Evolutionary conservation across 345 rosid genomes (phyloP).

Genomic region (Aethionema arabicum): DNA sequence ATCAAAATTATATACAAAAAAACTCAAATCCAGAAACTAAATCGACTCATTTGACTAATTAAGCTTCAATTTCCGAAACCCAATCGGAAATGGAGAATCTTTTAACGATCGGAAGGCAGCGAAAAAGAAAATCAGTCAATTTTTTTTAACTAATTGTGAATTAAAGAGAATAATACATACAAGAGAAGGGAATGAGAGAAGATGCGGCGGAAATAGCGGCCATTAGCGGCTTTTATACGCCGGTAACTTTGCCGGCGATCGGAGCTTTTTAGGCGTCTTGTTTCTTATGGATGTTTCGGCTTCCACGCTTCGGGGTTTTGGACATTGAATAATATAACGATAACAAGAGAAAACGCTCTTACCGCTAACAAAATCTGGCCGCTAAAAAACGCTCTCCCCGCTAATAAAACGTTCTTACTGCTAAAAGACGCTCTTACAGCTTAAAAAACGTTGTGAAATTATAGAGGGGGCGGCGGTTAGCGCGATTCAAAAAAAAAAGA

Average conservation of each 20-base stretch:
- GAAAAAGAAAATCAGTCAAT: conserved; percentile 2
- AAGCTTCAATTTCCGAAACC: background rate
- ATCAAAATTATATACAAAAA: too few species aligned
- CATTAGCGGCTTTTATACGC: background rate
- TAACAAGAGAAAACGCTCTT: background rate
- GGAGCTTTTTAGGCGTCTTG: conserved; percentile 10
- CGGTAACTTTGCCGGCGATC: conserved; percentile 26
- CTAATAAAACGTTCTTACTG: too few species aligned
- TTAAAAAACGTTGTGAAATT: too few species aligned
- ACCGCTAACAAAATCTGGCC: too few species aligned
- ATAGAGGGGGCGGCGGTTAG: too few species aligned
- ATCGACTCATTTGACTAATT: conserved; percentile 14
- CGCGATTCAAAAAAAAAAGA: too few species aligned
- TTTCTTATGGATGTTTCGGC: conserved; percentile 32
- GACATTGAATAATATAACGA: background rate
- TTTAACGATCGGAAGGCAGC: conserved; percentile 6
- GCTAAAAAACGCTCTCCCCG: too few species aligned
- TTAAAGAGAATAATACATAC: conserved; percentile 12
- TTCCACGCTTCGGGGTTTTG: conserved; percentile 29
- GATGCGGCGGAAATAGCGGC: conserved; percentile 29
- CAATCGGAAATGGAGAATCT: background rate
- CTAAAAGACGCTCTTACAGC: too few species aligned
- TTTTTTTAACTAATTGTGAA: background rate
- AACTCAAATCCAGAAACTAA: background rate
- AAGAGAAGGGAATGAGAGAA: conserved; percentile 32